Evolutionary conservation across 2,329 filamentous ascomycete genomes (phyloP).

Genomic region (Chaetomiaceae sp.): DNA sequence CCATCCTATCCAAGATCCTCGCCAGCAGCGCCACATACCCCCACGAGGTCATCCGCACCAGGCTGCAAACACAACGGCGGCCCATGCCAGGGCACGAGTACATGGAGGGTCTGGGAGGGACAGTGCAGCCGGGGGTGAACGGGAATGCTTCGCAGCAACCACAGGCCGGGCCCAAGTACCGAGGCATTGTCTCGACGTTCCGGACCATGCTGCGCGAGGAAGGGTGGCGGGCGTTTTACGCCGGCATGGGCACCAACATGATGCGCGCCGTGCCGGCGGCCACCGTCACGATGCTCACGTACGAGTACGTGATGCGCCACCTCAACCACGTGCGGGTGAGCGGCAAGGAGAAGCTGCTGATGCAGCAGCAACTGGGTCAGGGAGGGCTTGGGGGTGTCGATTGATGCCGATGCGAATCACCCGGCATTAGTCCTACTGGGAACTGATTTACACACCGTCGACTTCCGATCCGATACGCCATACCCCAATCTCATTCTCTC

Average conservation of each 20-base stretch:
- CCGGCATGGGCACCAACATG: conserved; percentile 96
- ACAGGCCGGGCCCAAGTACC: conserved; percentile 54
- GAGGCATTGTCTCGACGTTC: conserved; percentile 75
- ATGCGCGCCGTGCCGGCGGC: conserved; percentile 92
- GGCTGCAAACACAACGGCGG: conserved; percentile 88
- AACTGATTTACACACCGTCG: too few relatives aligned
- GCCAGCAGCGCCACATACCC: conserved; percentile 95
- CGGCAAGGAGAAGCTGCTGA: conserved; percentile 34
- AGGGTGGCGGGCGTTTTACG: conserved; percentile 95
- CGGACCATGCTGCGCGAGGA: conserved; percentile 83
- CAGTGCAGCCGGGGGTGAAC: conserved; percentile 37
- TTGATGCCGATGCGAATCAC: too few relatives aligned
- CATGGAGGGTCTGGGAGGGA: conserved; percentile 44
- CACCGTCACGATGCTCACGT: conserved; percentile 96
- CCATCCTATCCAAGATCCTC: conserved; percentile 88
- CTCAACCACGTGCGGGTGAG: conserved; percentile 43
- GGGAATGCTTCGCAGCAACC: conserved; percentile 38
- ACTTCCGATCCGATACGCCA: too few relatives aligned
- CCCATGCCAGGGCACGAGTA: conserved; percentile 54
- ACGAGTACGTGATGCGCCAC: conserved; percentile 68
- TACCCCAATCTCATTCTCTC: too few relatives aligned
- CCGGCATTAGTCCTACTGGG: too few relatives aligned
- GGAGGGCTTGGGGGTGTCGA: background rate
- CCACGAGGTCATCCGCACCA: conserved; percentile 90
- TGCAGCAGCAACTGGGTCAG: background rate